Evolutionary conservation across 2,329 filamentous ascomycete genomes (phyloP), one percentile per base, ranked within the genome.

Genomic region (Pseudonectria foliicola): DNA sequence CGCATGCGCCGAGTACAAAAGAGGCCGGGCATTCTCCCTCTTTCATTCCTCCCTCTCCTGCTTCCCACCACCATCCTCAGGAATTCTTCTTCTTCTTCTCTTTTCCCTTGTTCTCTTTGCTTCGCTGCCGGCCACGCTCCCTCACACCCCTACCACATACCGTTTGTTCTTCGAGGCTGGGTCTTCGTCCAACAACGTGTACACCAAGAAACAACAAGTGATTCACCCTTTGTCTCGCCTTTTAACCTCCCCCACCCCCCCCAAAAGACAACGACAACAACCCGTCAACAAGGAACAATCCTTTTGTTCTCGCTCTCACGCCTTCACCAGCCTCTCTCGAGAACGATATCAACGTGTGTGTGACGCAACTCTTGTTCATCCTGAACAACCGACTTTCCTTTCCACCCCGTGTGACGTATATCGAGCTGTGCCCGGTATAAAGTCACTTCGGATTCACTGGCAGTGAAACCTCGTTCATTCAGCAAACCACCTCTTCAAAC

Each of bases 41-140:
- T 29, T 21, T 31, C 23, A 29, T 27, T 13, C 14, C 32, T 32
- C 25, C 13, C 32, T 18, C 33, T 32, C 27, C 27, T n/a, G 39
- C 26, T 26, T 36, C 44, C 31, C 29, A 34, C 46, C 48, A 48
- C 39, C 50, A 39, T 38, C 35, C 48, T 43, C 40, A 50, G 47
- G 46, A 50, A 51, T 45, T 47, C 12, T 35, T 38, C 30, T 40
- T 35, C 10, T 29, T 25, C 30, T 24, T 18, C 27, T 14, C 31
- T 27, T 38, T 27, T 37, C 25, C 30, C 43, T 25, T 27, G 24
- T 33, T 44, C 42, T n/a, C 24, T 30, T 24, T 36, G 33, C 27
- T 31, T 28, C 35, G n/a, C 25, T 33, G 14, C 29, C 30, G 33
- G 38, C 18, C 18, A 21, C 18, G 18, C 18, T 21, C 18, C 18